Percentiles rank a stretch among this genome's conserved stretches.
Conservation (phyloP, 768 basidiomycete genomes). For the Ramaria rubella region DNA sequence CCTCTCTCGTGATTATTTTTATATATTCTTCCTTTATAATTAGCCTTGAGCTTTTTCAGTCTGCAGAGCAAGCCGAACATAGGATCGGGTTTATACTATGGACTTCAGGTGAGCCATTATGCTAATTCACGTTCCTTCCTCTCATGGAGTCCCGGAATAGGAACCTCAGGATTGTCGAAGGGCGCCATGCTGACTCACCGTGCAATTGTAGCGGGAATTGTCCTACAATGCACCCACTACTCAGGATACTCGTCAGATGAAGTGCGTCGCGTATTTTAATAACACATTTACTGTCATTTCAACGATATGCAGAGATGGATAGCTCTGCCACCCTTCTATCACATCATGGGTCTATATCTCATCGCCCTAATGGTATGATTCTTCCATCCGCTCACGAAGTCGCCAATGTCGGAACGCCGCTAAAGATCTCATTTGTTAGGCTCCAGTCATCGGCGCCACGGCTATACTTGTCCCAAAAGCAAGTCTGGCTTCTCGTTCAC, state of each 20-base stretch:
- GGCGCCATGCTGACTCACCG: constrained; percentile 3
- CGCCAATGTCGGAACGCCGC: not conserved
- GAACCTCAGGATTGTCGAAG: constrained; percentile 4
- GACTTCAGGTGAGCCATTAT: constrained; percentile 1
- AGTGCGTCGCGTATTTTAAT: not conserved
- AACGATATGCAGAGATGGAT: not conserved
- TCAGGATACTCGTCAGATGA: not conserved
- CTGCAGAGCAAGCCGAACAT: not conserved
- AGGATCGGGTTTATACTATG: constrained; percentile 3
- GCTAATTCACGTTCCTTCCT: not conserved
- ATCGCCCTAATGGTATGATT: not conserved
- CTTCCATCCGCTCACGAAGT: not conserved
- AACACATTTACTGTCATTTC: not conserved
- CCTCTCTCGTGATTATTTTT: too few species aligned
- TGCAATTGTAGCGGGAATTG: not conserved
- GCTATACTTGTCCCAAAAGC: not conserved
- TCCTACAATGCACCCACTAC: not conserved
- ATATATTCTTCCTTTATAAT: not conserved
- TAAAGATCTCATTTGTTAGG: not conserved
- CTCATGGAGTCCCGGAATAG: not conserved
- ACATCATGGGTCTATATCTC: not conserved
- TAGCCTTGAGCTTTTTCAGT: not conserved
- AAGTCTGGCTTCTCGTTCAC: too few species aligned
- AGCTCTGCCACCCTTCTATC: not conserved
- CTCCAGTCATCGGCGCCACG: not conserved